phyloP scores from a whole-genome alignment of 805 yeast genomes.

The Wickerhamiella brachini region DNA sequence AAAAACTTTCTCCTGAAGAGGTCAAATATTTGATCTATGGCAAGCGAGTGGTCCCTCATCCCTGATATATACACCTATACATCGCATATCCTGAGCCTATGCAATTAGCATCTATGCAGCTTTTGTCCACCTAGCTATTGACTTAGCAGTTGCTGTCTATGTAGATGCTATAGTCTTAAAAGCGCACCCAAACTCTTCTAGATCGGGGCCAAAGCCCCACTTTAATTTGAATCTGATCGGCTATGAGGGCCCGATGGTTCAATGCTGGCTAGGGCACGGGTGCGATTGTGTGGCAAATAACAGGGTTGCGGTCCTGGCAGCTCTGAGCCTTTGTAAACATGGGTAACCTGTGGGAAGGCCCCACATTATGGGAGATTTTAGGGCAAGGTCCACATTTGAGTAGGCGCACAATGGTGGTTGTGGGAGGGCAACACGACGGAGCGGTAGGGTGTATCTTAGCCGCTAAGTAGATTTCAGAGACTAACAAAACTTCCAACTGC shows the following conservation, averaged over 20 bases:
- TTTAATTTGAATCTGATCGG: too few relatives aligned
- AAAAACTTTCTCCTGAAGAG: slow-evolving; percentile 18
- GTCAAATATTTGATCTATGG: slow-evolving; percentile 17
- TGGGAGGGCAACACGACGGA: background rate
- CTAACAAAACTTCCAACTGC: too few relatives aligned
- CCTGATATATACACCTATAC: background rate
- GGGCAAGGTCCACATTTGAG: background rate
- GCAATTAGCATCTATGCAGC: too few relatives aligned
- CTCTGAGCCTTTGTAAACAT: too few relatives aligned
- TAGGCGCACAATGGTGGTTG: background rate
- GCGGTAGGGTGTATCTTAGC: background rate
- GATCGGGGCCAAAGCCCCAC: too few relatives aligned
- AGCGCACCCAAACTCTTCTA: too few relatives aligned
- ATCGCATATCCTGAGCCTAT: too few relatives aligned
- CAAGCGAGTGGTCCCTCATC: background rate
- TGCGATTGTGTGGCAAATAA: background rate
- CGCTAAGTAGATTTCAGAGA: too few relatives aligned
- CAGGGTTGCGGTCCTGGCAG: background rate
- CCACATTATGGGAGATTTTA: background rate
- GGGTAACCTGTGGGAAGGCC: background rate
- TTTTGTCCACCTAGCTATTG: too few relatives aligned
- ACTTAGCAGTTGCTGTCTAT: too few relatives aligned
- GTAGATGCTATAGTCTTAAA: too few relatives aligned
- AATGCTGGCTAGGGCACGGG: background rate
- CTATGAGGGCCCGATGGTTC: background rate